Evolutionary conservation across 2,329 filamentous ascomycete species (phyloP).

Genomic region (Teratosphaeria pseudoeucalypti): DNA sequence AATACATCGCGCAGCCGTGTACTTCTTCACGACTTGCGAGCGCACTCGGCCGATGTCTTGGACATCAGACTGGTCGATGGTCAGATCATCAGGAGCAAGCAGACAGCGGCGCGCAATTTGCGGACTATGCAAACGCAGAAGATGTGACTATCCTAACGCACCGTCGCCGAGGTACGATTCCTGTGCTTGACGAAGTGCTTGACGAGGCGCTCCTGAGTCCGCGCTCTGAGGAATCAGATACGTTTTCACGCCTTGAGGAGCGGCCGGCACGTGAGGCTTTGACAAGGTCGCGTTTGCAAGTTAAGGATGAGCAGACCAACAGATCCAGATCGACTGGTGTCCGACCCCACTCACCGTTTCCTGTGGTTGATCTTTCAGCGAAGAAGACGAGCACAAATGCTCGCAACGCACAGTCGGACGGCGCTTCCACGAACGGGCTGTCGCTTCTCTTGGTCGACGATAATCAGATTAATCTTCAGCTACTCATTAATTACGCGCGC

Average conservation of each 20-base stretch:
- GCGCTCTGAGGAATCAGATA: neutral
- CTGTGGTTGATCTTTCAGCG: neutral
- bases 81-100: neutral
- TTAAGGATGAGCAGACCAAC: neutral
- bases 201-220: neutral
- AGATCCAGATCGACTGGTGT: conserved; percentile 1
- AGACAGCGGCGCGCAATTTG: neutral
- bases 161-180: conserved; percentile 3
- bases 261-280: neutral
- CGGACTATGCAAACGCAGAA: neutral
- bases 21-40: conserved; percentile 14
- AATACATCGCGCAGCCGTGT: conserved; percentile 17
- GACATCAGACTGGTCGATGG: neutral
- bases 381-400: neutral
- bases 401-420: neutral
- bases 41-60: conserved; percentile 11
- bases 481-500: conserved; percentile 21
- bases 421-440: conserved; percentile 6
- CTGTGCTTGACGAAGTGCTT: neutral
- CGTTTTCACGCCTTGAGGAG: neutral
- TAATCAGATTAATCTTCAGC: conserved; percentile 25
- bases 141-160: conserved; percentile 1
- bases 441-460: conserved; percentile 25
- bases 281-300: neutral
- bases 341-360: neutral